These are phyloP conservation scores for Pulveroboletus sp. DNA, from an alignment of 768 basidiomycete genomes.

Conservation along the genomic window DNA sequence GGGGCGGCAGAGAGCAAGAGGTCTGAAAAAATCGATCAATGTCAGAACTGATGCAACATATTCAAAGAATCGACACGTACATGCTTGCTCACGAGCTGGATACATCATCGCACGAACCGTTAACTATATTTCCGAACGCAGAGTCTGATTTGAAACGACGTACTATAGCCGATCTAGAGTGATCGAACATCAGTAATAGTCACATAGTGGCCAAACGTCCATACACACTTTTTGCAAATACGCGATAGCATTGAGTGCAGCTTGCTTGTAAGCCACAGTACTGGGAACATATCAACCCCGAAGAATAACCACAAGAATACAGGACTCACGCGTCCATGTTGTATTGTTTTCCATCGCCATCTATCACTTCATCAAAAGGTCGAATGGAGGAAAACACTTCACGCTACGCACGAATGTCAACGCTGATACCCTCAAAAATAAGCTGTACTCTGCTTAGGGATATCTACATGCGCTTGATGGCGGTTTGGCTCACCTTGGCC, in stretches of 20 bases:
- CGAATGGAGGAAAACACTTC: background rate
- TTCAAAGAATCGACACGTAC: conserved; percentile 33
- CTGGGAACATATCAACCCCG: conserved; percentile 29
- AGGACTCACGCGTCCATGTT: conserved; percentile 67
- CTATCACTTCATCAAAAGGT: conserved; percentile 28
- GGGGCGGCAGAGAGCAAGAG: conserved; percentile 69
- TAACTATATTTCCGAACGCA: conserved; percentile 1
- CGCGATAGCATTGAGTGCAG: conserved; percentile 70
- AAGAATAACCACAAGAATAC: background rate
- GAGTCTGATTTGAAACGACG: conserved; percentile 21
- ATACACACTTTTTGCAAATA: conserved; percentile 62
- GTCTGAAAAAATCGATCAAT: conserved; percentile 35
- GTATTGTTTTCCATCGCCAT: conserved; percentile 73
- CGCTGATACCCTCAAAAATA: conserved; percentile 73
- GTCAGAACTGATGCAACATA: background rate
- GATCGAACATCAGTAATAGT: background rate
- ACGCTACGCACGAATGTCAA: conserved; percentile 55
- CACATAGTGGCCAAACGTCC: background rate
- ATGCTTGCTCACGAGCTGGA: conserved; percentile 76
- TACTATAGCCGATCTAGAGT: conserved; percentile 68
- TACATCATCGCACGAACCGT: background rate
- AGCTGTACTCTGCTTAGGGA: conserved; percentile 37
- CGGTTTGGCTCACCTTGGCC: conserved; percentile 43
- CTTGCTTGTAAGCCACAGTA: conserved; percentile 78
- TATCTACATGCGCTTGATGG: background rate